Base-by-base conservation (phyloP, 768 basidiomycete genomes). In the Pleurotus platypus region DNA sequence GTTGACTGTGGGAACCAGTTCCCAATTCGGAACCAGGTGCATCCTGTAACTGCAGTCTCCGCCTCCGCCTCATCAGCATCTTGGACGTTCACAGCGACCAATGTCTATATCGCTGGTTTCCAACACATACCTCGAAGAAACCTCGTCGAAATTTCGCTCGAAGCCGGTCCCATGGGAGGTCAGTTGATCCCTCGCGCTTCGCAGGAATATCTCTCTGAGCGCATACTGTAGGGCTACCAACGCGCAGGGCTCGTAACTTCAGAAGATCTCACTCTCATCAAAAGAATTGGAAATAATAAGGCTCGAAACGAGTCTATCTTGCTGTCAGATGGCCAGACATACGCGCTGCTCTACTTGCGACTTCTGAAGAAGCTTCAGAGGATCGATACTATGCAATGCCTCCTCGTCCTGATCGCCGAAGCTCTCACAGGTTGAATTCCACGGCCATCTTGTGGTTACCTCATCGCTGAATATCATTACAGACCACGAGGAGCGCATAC, bases 111-210 rank as follows among this genome's bases (percentile, higher is more conserved):
- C 84, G 49, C 81, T 92, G 55, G 87, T 94, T 35, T 87, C 88
- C 20, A 93, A 89, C 65, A 70, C 84, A 2, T 94, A 89, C 75
- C 84, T 98, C 60, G 91, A 94, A 62, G 94, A 96, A 62, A 83
- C 78, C 65, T 89, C 92, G 6, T 79, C 86, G 53, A 95, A 96
- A 78, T 93, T 95, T 60, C 81, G 89, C 63, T 81, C 88, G 6
- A 97, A 95, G 70, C 86, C 88, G 1, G 92, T 97, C 8, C 94
- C 94, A 61, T 98, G 96, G 96, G 94, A 97, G 87, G 96, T 96
- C 57, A 58, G 76, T 43, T 4, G 8, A 35, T 2, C 9, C 11
- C 30, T 11, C 30, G 30, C 30, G 30, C 30, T 35, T 35, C 11
- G 30, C 30, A 35, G 9, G 30, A 35, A 35, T 35, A 35, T 35